Conservation (phyloP, 1,284 basidiomycete genomes). For the Porogramme epimiltina region DNA sequence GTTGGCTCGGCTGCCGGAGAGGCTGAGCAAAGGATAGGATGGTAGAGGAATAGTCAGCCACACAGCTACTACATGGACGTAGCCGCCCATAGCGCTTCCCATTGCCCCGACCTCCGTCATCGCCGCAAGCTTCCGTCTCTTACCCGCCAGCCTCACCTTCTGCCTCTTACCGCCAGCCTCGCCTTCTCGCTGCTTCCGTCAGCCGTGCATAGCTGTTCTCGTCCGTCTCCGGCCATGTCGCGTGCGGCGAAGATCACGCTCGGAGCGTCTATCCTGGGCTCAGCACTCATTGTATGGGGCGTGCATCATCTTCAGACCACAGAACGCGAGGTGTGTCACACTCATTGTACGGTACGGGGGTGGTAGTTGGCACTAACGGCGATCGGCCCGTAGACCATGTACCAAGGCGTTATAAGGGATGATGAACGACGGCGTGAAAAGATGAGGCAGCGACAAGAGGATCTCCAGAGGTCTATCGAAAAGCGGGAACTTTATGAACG, state of each 20-base stretch:
- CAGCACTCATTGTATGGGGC: conserved; percentile 81
- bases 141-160: neutral
- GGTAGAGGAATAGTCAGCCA: neutral
- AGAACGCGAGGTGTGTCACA: conserved; percentile 74
- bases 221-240: too few species aligned
- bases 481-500: conserved; percentile 71
- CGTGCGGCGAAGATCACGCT: conserved; percentile 80
- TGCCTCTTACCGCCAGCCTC: neutral
- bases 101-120: neutral
- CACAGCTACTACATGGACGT: conserved; percentile 3
- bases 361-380: neutral
- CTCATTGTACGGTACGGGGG: too few species aligned
- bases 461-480: conserved; percentile 63
- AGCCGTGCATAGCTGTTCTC: too few species aligned
- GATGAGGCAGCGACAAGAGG: conserved; percentile 65
- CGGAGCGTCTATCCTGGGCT: conserved; percentile 64
- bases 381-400: conserved; percentile 71
- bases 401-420: conserved; percentile 85
- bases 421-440: conserved; percentile 81
- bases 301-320: conserved; percentile 89
- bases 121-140: neutral
- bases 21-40: too few species aligned
- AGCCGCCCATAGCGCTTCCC: neutral
- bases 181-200: too few species aligned
- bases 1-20: too few species aligned